A percentile compares a stretch with the other conserved stretches of the same genome.
Evolutionary conservation across 163 green algal genomes (phyloP).

Genomic region (Trebouxiophyceae sp.): DNA sequence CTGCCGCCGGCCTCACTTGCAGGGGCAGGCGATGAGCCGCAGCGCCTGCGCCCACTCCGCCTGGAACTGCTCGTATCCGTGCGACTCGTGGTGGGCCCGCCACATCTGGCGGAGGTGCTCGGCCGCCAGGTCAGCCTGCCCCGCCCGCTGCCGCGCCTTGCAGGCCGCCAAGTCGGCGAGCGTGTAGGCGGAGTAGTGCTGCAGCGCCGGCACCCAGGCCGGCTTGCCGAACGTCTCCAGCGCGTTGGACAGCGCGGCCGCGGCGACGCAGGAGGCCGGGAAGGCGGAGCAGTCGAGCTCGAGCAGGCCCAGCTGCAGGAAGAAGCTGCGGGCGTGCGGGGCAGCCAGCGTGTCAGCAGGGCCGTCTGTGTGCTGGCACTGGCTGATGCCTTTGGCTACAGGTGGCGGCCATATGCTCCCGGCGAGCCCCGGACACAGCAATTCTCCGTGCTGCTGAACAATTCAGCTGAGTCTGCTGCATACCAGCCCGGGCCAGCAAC

Average conservation of each 20-base stretch:
- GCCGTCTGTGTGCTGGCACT: too few relatives aligned
- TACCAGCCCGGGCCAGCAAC: too few relatives aligned
- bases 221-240: constrained; percentile 31
- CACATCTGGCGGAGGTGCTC: constrained; percentile 30
- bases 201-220: constrained; percentile 27
- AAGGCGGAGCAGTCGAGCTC: constrained; percentile 28
- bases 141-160: not conserved
- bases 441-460: too few relatives aligned
- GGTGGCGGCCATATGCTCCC: too few relatives aligned
- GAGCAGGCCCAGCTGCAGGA: constrained; percentile 43
- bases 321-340: constrained; percentile 41
- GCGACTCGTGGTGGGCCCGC: constrained; percentile 26
- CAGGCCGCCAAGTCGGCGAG: constrained; percentile 19
- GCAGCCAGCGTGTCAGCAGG: too few relatives aligned
- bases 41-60: constrained; percentile 26
- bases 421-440: too few relatives aligned
- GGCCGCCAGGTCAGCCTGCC: constrained; percentile 10
- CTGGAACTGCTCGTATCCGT: constrained; percentile 33
- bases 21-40: constrained; percentile 11
- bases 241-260: constrained; percentile 25
- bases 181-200: constrained; percentile 40
- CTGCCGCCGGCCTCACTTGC: not conserved
- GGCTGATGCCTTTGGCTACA: too few relatives aligned
- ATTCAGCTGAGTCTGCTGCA: too few relatives aligned
- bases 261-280: constrained; percentile 30